Percentiles rank a stretch among this genome's conserved stretches.
phyloP scores from a whole-genome alignment of 768 basidiomycete genomes.

The Crepidotus variabilis region DNA sequence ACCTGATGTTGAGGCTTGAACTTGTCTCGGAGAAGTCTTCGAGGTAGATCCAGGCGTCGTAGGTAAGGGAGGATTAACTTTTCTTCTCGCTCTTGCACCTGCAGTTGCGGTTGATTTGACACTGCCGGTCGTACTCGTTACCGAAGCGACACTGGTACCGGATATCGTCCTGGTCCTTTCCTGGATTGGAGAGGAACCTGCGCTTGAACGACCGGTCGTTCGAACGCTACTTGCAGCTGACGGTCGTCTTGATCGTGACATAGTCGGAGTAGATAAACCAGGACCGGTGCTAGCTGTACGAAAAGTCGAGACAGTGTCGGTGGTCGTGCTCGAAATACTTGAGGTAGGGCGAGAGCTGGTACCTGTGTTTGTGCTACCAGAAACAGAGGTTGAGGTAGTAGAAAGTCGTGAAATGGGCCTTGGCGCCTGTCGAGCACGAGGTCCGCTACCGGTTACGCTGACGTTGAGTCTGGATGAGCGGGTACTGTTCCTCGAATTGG shows the following conservation, averaged over 20 bases:
- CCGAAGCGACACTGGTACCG: constrained; percentile 20
- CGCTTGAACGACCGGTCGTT: constrained; percentile 9
- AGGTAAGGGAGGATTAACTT: constrained; percentile 20
- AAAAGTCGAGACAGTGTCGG: constrained; percentile 28
- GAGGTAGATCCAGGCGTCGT: constrained; percentile 26
- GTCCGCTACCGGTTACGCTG: constrained; percentile 5
- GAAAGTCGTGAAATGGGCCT: constrained; percentile 21
- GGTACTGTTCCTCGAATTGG: constrained; percentile 25
- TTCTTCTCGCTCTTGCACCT: constrained; percentile 9
- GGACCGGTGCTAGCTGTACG: constrained; percentile 39
- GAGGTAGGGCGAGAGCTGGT: constrained; percentile 14
- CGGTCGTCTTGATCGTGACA: constrained; percentile 24
- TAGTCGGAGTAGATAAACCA: constrained; percentile 32
- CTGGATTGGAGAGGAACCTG: constrained; percentile 14
- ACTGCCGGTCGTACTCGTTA: constrained; percentile 22
- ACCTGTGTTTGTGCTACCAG: constrained; percentile 11
- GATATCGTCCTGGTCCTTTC: constrained; percentile 23
- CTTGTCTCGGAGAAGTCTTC: constrained; percentile 16
- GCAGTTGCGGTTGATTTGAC: constrained; percentile 17
- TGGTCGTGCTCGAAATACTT: constrained; percentile 14
- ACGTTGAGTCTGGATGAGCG: constrained; percentile 14
- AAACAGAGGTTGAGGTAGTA: constrained; percentile 12
- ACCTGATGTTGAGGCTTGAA: constrained; percentile 3
- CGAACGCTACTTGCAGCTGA: constrained; percentile 28
- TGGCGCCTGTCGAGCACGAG: constrained; percentile 8